Base-by-base conservation (phyloP, 495 filamentous ascomycete genomes). In the Daldinia grandis region DNA sequence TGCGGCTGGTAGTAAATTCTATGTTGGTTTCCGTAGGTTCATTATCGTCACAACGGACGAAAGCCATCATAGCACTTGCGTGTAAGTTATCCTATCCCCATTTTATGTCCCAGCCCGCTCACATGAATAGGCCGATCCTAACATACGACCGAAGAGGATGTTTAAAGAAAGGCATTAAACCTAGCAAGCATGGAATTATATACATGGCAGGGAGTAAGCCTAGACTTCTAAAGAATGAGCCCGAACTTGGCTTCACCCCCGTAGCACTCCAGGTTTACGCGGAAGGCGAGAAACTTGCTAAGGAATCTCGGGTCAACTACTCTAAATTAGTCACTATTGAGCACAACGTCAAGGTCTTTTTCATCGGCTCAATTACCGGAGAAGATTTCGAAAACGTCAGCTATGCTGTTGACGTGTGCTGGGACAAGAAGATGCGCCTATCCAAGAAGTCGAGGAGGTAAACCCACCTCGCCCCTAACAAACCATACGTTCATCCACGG, bases 21-120 rank as follows among this genome's bases (percentile, higher is more conserved):
- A 82, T 49, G 60, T 81, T 9, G 78, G 81, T 4, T 78, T 81
- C 55, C 80, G 83, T 0, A 80, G 83, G 17, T 84, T 84, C 42
- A 81, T 85, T 27, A 80, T 85, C 3, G 76, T 85, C 1, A 80
- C 77, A 1, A 84, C 76, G 37, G 81, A 84, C 37, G 78, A 82
- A 38, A 83, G 83, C 10, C 75, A 77, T 37, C 77, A 84, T 54
- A 82, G 80, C 53, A 81, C 81, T 27, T 85, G 83, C 78, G 81
- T 85, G 83, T 85, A 75, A 78, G 81, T n/a, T 27, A 53, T 21
- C 5, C 62, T 19, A 40, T n/a, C 8, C 47, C 15, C 24, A 1
- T 33, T 53, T 33, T 12, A 8, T 3, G 3, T 31, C 28, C 3
- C 27, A 10, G 28, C 24, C 47, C 42, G 37, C 58, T 70, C 17